These are phyloP conservation scores for Ceraceosorus bombacis DNA, from an alignment of 1,284 basidiomycete genomes.

Conservation along the genomic window DNA sequence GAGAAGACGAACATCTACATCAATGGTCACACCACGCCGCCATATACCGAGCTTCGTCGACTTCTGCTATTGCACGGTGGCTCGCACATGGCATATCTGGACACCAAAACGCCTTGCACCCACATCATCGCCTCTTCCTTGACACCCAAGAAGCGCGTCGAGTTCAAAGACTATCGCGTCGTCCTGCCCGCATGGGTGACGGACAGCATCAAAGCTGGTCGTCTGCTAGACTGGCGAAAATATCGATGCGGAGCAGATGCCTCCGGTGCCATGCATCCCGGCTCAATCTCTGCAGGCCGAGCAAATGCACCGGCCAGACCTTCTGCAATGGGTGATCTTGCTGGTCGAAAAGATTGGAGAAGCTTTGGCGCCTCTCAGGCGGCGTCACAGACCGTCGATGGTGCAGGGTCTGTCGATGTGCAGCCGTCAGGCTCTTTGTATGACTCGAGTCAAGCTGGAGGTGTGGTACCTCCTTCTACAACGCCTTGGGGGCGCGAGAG, in stretches of 20 bases:
- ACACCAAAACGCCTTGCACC: conserved; percentile 60
- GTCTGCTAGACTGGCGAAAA: conserved; percentile 66
- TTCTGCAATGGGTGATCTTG: too few species aligned
- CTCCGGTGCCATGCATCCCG: conserved; percentile 10
- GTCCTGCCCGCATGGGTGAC: conserved; percentile 79
- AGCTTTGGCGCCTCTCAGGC: too few species aligned
- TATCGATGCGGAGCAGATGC: conserved; percentile 26
- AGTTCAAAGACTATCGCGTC: conserved; percentile 81
- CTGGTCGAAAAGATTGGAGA: too few species aligned
- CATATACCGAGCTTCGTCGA: conserved; percentile 72
- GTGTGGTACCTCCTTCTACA: too few species aligned
- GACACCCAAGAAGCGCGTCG: conserved; percentile 76
- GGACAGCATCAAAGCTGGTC: conserved; percentile 62
- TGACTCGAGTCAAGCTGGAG: too few species aligned
- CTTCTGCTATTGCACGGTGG: conserved; percentile 79
- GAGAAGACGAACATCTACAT: conserved; percentile 54
- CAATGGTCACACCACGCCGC: conserved; percentile 82
- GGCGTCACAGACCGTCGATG: too few species aligned
- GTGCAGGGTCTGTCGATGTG: too few species aligned
- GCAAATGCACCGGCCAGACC: neutral
- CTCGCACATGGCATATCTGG: conserved; percentile 71
- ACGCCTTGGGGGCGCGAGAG: too few species aligned
- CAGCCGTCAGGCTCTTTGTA: too few species aligned
- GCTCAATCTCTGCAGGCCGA: neutral
- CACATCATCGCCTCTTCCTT: conserved; percentile 84